These are phyloP conservation scores for Neonectria coccinea DNA, from an alignment of 2,329 filamentous ascomycete species.

Conservation along the genomic window DNA sequence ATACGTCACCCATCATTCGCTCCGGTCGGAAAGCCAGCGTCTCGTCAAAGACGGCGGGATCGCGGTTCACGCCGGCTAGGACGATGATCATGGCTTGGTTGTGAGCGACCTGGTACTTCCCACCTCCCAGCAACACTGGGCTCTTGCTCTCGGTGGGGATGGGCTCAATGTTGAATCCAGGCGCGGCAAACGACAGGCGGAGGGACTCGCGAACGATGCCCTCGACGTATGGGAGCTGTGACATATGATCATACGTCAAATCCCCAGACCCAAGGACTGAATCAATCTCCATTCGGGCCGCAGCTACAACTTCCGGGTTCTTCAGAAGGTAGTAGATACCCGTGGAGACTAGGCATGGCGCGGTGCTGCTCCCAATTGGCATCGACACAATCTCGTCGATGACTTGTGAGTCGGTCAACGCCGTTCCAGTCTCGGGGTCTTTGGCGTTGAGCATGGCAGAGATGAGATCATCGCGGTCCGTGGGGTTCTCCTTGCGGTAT, in stretches of 20 bases:
- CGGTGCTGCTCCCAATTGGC: constrained; percentile 68
- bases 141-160: constrained; percentile 53
- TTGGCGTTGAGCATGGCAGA: constrained; percentile 68
- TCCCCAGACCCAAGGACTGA: constrained; percentile 59
- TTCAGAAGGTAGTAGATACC: constrained; percentile 64
- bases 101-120: constrained; percentile 62
- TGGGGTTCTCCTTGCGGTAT: constrained; percentile 64
- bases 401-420: constrained; percentile 69
- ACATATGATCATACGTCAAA: constrained; percentile 61
- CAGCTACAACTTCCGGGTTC: constrained; percentile 60
- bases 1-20: constrained; percentile 61
- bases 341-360: constrained; percentile 58
- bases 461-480: constrained; percentile 70
- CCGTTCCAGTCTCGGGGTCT: constrained; percentile 71
- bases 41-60: constrained; percentile 61
- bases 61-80: constrained; percentile 62
- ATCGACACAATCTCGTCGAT: constrained; percentile 78
- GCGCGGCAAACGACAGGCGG: constrained; percentile 65
- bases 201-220: constrained; percentile 66
- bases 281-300: constrained; percentile 66
- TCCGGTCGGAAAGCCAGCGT: constrained; percentile 60
- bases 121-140: constrained; percentile 60
- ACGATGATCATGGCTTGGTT: constrained; percentile 63
- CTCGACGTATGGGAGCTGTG: constrained; percentile 64
- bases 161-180: constrained; percentile 67